Evolutionary conservation across 2,329 filamentous ascomycete species (phyloP), one percentile per base, ranked within the genome.

Genomic region (Ceratocystis papillata): DNA sequence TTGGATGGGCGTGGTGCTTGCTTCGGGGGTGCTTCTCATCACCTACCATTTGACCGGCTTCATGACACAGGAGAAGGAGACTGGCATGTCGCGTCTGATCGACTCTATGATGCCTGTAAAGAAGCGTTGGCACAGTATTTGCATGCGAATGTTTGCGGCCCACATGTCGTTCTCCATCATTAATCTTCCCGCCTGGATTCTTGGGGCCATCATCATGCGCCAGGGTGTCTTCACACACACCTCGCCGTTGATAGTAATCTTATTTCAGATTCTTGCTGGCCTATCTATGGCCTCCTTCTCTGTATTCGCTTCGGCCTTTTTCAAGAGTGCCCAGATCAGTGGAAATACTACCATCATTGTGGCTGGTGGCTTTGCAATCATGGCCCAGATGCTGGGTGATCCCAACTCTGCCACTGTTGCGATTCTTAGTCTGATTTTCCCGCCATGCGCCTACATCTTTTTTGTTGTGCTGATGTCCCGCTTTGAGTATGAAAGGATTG

Each of bases 21-120:
- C 95, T 71, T 83, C 91, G 62, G 87, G 86, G 22, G 81, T 94
- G 65, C 85, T 94, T 59, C 90, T 89, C 65, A 83, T 96, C 30
- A 87, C 87, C 46, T 96, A 96, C 73, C 91, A 96, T 72, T 79
- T 96, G 66, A 89, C 90, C 0, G 92, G 92, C 7, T 85, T 92
- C 71, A 87, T 96, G 73, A 91, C 92, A 6, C 85, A 86, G 1
- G 92, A 96, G 76, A 81, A 92, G 66, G 92, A 96, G 77, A 79
- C 85, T 17, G 92, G 91, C 67, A 94, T 96, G 82, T 89, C 89
- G 3, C 89, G 91, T 69, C 79, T 96, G 33, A 84, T 96, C 55
- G 92, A 96, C 75, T 87, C 90, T 65, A 96, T 96, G 90, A 92
- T 94, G 80, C 87, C 89, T 0, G 89, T 89, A 65, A 80, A 81